Evolutionary conservation across 768 basidiomycete genomes (phyloP).

Genomic region (Panellus pusillus): DNA sequence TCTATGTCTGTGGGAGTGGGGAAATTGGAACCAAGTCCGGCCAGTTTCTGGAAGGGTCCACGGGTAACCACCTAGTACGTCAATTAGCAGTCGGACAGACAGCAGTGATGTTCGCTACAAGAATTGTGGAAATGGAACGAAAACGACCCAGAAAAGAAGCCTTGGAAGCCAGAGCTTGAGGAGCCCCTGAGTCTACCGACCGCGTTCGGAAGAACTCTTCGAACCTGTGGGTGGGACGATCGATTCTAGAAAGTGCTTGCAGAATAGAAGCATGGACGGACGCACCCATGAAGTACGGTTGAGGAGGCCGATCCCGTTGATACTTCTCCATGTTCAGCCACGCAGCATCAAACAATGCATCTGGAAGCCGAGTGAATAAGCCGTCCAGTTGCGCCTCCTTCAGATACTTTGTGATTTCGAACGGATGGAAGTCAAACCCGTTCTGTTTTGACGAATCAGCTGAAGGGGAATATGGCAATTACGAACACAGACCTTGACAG

Average conservation of each 20-base stretch:
- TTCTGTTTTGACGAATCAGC: slow-evolving; percentile 40
- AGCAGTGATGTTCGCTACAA: slow-evolving; percentile 46
- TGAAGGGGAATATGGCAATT: too few species aligned
- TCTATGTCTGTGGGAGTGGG: slow-evolving; percentile 26
- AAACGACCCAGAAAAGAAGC: slow-evolving; percentile 94
- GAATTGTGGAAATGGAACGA: slow-evolving; percentile 97
- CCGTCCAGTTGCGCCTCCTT: slow-evolving; percentile 86
- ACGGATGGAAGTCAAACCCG: slow-evolving; percentile 93
- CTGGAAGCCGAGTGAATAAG: slow-evolving; percentile 86
- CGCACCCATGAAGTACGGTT: slow-evolving; percentile 90
- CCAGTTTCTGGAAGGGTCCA: slow-evolving; percentile 91
- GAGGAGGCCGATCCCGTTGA: slow-evolving; percentile 90
- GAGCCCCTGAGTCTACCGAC: slow-evolving; percentile 68
- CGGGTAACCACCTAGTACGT: slow-evolving; percentile 84
- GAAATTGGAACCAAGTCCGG: slow-evolving; percentile 71
- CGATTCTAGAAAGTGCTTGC: not conserved
- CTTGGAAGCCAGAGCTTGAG: slow-evolving; percentile 85
- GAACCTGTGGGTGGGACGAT: slow-evolving; percentile 54
- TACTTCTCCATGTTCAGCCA: slow-evolving; percentile 95
- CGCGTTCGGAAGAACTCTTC: slow-evolving; percentile 87
- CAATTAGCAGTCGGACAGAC: not conserved
- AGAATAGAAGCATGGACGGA: slow-evolving; percentile 5
- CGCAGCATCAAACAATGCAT: slow-evolving; percentile 94
- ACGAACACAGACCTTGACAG: slow-evolving; percentile 50
- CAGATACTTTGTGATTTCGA: slow-evolving; percentile 88